Evolutionary conservation across 1,284 basidiomycete species (phyloP).

Genomic region (Naganishia sp.): DNA sequence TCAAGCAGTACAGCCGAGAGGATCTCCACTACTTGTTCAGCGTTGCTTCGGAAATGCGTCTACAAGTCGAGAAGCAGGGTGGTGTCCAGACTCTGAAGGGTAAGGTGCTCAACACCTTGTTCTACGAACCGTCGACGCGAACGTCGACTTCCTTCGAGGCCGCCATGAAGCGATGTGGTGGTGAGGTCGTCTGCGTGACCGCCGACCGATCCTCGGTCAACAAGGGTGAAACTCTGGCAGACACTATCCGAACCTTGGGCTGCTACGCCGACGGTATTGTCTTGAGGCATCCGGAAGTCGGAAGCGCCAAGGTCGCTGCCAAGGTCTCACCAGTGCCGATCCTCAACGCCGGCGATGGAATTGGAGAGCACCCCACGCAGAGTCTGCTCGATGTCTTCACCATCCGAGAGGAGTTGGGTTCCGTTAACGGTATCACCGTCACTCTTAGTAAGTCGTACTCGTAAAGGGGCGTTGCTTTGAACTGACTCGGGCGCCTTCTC

Average conservation of each 20-base stretch:
- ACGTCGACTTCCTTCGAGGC: slow-evolving; percentile 98
- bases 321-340: slow-evolving; percentile 94
- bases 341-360: slow-evolving; percentile 94
- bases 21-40: slow-evolving; percentile 95
- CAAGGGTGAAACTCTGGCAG: slow-evolving; percentile 92
- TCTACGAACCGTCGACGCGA: slow-evolving; percentile 97
- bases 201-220: slow-evolving; percentile 82
- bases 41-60: slow-evolving; percentile 93
- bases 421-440: slow-evolving; percentile 93
- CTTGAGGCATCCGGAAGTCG: slow-evolving; percentile 89
- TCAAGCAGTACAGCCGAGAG: slow-evolving; percentile 87
- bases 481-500: slow-evolving; percentile 17
- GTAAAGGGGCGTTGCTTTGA: neutral
- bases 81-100: slow-evolving; percentile 87
- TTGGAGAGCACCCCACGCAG: slow-evolving; percentile 97
- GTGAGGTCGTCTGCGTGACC: slow-evolving; percentile 84
- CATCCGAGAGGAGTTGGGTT: slow-evolving; percentile 96
- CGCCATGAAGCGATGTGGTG: slow-evolving; percentile 97
- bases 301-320: slow-evolving; percentile 84
- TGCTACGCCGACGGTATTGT: slow-evolving; percentile 97
- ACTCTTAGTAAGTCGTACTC: slow-evolving; percentile 62
- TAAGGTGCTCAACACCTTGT: slow-evolving; percentile 88
- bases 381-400: slow-evolving; percentile 93
- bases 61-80: slow-evolving; percentile 90
- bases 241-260: slow-evolving; percentile 91